Conservation (phyloP, 805 yeast genomes). For the Spathaspora hagerdaliae region DNA sequence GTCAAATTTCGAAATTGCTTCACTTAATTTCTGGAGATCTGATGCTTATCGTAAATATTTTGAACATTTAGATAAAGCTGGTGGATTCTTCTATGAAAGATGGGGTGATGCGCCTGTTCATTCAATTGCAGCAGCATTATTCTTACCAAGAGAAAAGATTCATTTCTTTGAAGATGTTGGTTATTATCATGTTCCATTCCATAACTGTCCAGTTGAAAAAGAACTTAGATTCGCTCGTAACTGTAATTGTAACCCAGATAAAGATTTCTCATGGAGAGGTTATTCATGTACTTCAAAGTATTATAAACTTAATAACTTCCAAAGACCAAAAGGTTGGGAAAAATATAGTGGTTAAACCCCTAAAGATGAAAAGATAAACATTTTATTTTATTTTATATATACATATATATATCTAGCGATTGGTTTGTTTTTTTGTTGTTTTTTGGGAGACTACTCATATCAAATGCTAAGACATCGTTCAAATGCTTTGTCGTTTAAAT, state of each 20-base stretch:
- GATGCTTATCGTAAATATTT: constrained; percentile 67
- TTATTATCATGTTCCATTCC: constrained; percentile 78
- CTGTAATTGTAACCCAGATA: constrained; percentile 70
- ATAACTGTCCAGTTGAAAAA: constrained; percentile 72
- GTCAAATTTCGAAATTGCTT: constrained; percentile 83
- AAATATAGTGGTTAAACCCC: constrained; percentile 43
- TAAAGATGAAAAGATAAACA: background rate
- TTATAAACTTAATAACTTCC: constrained; percentile 49
- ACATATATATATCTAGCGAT: background rate
- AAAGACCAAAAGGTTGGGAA: constrained; percentile 72
- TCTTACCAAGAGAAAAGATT: constrained; percentile 62
- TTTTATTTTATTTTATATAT: background rate
- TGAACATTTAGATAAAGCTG: constrained; percentile 66
- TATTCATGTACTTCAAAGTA: constrained; percentile 70
- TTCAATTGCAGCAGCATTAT: constrained; percentile 78
- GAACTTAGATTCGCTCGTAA: constrained; percentile 51
- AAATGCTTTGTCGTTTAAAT: no score
- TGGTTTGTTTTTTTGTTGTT: background rate
- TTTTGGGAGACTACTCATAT: background rate
- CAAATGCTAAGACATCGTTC: background rate
- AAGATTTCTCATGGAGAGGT: constrained; percentile 74
- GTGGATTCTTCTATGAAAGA: constrained; percentile 86
- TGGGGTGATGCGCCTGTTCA: constrained; percentile 95
- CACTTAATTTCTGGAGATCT: constrained; percentile 68
- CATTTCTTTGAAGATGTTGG: constrained; percentile 84